Evolutionary conservation across 2,329 filamentous ascomycete species (phyloP).

Genomic region (Blastomyces percursus): DNA sequence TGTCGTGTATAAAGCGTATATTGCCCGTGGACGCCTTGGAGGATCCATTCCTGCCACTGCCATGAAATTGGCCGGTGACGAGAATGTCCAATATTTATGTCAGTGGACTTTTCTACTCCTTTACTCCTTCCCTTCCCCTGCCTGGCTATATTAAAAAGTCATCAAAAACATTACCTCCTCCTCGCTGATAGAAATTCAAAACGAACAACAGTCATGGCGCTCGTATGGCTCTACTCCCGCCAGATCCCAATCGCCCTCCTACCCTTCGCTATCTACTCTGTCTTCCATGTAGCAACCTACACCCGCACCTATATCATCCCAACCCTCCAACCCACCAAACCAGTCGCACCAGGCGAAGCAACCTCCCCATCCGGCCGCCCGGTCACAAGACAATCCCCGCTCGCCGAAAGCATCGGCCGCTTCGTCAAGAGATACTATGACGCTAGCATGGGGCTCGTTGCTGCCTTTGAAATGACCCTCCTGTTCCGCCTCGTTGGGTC

Average conservation of each 20-base stretch:
- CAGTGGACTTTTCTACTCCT: neutral
- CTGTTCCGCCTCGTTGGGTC: conserved; percentile 74
- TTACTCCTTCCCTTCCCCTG: too few species aligned
- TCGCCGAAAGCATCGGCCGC: conserved; percentile 72
- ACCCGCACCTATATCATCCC: conserved; percentile 87
- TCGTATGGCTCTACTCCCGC: conserved; percentile 86
- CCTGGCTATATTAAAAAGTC: too few species aligned
- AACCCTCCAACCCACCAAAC: conserved; percentile 59
- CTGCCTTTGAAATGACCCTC: conserved; percentile 73
- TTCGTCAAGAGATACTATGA: conserved; percentile 99
- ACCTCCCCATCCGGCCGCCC: conserved; percentile 44
- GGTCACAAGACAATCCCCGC: conserved; percentile 44
- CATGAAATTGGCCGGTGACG: conserved; percentile 63
- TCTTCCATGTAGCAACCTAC: conserved; percentile 98
- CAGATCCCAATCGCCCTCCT: conserved; percentile 85
- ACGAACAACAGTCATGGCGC: conserved; percentile 60
- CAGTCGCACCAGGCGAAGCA: conserved; percentile 40
- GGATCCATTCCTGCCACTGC: conserved; percentile 52
- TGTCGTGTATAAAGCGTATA: conserved; percentile 95
- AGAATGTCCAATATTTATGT: conserved; percentile 98
- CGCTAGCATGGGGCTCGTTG: conserved; percentile 84
- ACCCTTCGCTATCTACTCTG: conserved; percentile 90
- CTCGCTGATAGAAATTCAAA: conserved; percentile 13
- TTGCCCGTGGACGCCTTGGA: conserved; percentile 67
- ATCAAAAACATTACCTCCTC: neutral